These are phyloP conservation scores for Penicillium malachiteum DNA, from an alignment of 495 filamentous ascomycete species.

Conservation along the genomic window DNA sequence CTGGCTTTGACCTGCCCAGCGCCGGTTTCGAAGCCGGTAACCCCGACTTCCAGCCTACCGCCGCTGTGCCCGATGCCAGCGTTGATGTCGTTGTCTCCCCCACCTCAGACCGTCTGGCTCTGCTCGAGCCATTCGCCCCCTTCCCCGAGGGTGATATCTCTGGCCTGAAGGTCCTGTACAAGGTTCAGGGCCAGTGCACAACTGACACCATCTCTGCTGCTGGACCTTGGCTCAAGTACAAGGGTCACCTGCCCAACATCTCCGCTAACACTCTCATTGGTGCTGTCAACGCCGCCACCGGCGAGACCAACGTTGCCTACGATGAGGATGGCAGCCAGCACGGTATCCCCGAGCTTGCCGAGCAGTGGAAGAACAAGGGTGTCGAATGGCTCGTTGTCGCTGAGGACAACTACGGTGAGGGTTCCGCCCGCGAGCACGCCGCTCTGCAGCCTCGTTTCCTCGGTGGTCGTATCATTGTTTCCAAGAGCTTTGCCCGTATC, in stretches of 20 bases:
- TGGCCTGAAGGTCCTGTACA: slow-evolving; percentile 73
- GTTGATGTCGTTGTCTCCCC: slow-evolving; percentile 71
- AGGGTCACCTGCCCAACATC: slow-evolving; percentile 98
- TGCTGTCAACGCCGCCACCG: slow-evolving; percentile 86
- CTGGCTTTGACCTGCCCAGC: slow-evolving; percentile 71
- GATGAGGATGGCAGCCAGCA: slow-evolving; percentile 65
- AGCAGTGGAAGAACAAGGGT: slow-evolving; percentile 70
- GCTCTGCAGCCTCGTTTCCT: slow-evolving; percentile 95
- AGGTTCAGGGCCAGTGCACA: slow-evolving; percentile 95
- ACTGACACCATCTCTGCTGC: slow-evolving; percentile 98
- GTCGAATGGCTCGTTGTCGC: slow-evolving; percentile 86
- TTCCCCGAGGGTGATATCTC: slow-evolving; percentile 77
- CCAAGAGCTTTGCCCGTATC: slow-evolving; percentile 92
- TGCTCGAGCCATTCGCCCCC: slow-evolving; percentile 85
- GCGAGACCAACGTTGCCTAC: slow-evolving; percentile 87
- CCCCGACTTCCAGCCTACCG: slow-evolving; percentile 68
- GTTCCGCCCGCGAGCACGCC: slow-evolving; percentile 90
- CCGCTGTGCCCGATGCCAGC: slow-evolving; percentile 59
- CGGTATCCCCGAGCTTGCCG: slow-evolving; percentile 80
- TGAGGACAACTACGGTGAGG: slow-evolving; percentile 98
- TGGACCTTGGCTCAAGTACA: slow-evolving; percentile 98
- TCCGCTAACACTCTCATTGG: slow-evolving; percentile 93
- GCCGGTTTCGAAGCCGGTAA: slow-evolving; percentile 80
- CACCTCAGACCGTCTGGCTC: slow-evolving; percentile 80
- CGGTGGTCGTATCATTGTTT: slow-evolving; percentile 81